Evolutionary conservation across 2,329 filamentous ascomycete genomes (phyloP).

Genomic region (Cytospora leucostoma): DNA sequence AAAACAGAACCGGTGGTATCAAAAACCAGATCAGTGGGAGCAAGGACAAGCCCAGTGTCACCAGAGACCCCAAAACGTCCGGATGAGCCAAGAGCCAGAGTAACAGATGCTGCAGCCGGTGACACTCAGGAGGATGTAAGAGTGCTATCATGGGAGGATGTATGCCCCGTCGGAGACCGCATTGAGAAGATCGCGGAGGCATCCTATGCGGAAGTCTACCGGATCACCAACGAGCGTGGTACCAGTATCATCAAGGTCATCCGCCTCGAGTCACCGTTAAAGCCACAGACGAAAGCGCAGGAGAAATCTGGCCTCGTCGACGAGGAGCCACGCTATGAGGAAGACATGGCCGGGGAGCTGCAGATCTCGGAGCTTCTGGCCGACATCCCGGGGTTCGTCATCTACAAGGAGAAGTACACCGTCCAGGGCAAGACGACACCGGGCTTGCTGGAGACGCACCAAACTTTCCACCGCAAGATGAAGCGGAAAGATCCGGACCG

Average conservation of each 20-base stretch:
- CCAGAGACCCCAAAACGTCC: conserved; percentile 17
- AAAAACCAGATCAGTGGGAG: too few species aligned
- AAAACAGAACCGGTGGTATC: too few species aligned
- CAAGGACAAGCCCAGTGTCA: background rate
- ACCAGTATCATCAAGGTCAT: conserved; percentile 68
- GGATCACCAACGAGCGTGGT: conserved; percentile 58
- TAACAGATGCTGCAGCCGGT: background rate
- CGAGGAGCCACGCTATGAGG: conserved; percentile 57
- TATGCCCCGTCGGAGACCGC: conserved; percentile 53
- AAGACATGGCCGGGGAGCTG: conserved; percentile 59
- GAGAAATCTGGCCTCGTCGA: conserved; percentile 56
- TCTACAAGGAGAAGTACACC: conserved; percentile 65
- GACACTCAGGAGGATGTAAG: conserved; percentile 26
- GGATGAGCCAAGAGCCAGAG: background rate
- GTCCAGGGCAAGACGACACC: conserved; percentile 57
- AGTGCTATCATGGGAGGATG: conserved; percentile 57
- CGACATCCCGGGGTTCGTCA: conserved; percentile 64
- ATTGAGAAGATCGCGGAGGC: conserved; percentile 68
- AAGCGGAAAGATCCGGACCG: conserved; percentile 58
- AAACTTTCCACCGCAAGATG: conserved; percentile 54
- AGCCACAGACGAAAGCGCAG: conserved; percentile 58
- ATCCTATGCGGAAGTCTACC: conserved; percentile 67
- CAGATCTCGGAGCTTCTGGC: conserved; percentile 65
- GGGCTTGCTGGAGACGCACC: conserved; percentile 60
- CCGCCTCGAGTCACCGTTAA: conserved; percentile 59